Base-by-base conservation (phyloP, 306 rosid species). In the Hippophae gyantsensis region DNA sequence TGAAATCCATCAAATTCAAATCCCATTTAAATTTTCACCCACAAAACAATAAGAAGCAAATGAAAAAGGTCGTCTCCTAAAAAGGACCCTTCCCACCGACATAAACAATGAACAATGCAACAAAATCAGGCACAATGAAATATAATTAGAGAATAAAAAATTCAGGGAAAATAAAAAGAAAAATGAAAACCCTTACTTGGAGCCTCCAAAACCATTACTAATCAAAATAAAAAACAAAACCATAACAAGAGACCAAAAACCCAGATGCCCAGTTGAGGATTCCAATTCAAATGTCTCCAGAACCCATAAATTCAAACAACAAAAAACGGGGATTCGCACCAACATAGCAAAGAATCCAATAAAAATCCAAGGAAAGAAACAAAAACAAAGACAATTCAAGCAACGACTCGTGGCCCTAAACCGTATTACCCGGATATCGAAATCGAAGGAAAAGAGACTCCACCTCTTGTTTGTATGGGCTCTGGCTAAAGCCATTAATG, bases 201-300 rank as follows among this genome's bases (percentile, higher is more conserved):
- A 72, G 66, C 55, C 56, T 72, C 72, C 68, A 81, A 71, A 74
- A 59, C 59, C 81, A 72, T 49, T 3, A 67, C 54, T 14, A 73
- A 69, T 63, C 73, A 71, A 27, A 71, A 59, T 71, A 74, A 71
- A 75, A 76, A 71, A 67, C 76, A 74, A 72, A 70, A 50, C 13
- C 71, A 70, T 42, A 41, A 61, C 52, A 60, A 65, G 38, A 74
- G 75, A 56, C 62, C 82, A 77, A 76, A 61, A 69, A 58, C 53
- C 70, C 56, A 77, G 13, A 77, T 44, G 71, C 83, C 85, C 70
- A 74, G 67, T 64, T 59, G 72, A 72, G 73, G 74, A 70, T 78
- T 80, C 67, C 76, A 52, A 77, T 75, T 72, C 66, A 52, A 56
- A 68, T 65, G 74, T 60, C 74, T 54, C 65, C 64, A 74, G 65